phyloP scores from a whole-genome alignment of 495 filamentous ascomycete species.

The Talaromyces ruber region DNA sequence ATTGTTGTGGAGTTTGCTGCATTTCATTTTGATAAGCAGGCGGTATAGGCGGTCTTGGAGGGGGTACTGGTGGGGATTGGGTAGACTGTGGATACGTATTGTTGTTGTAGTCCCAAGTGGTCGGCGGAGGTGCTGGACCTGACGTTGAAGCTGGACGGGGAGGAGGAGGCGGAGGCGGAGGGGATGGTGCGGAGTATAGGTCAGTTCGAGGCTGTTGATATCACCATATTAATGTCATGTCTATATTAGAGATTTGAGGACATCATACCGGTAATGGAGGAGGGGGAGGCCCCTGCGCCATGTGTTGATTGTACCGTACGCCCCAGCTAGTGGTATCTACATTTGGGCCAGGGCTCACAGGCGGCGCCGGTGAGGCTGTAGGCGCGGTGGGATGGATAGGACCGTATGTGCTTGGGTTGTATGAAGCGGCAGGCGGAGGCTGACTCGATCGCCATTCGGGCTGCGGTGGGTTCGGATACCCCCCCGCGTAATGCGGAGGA shows the following conservation, averaged over 20 bases:
- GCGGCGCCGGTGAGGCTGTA: slow-evolving; percentile 10
- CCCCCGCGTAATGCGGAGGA: slow-evolving; percentile 12
- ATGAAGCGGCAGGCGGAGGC: slow-evolving; percentile 21
- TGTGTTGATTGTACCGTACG: slow-evolving; percentile 34
- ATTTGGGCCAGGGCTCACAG: slow-evolving; percentile 15
- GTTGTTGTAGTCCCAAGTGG: slow-evolving; percentile 5
- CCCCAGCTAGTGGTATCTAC: slow-evolving; percentile 34
- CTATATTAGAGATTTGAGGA: background rate
- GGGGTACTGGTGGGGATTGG: slow-evolving; percentile 23
- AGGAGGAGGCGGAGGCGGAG: slow-evolving; percentile 12
- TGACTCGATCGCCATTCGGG: slow-evolving; percentile 34
- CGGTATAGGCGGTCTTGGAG: slow-evolving; percentile 34
- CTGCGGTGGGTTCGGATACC: slow-evolving; percentile 19
- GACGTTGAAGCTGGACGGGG: slow-evolving; percentile 23
- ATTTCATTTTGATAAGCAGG: slow-evolving; percentile 20
- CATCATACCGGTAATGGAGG: slow-evolving; percentile 41
- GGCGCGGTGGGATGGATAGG: slow-evolving; percentile 20
- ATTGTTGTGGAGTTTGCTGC: slow-evolving; percentile 17
- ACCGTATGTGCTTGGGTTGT: slow-evolving; percentile 33
- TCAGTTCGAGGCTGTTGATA: slow-evolving; percentile 27
- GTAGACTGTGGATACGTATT: slow-evolving; percentile 5
- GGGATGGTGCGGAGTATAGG: slow-evolving; percentile 7
- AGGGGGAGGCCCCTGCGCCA: slow-evolving; percentile 20
- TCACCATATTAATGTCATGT: background rate
- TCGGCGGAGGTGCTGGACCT: slow-evolving; percentile 30